Percentiles rank a stretch among this genome's conserved stretches.
Conservation (phyloP, 805 yeast species). For the Kluyveromyces nonfermentans region DNA sequence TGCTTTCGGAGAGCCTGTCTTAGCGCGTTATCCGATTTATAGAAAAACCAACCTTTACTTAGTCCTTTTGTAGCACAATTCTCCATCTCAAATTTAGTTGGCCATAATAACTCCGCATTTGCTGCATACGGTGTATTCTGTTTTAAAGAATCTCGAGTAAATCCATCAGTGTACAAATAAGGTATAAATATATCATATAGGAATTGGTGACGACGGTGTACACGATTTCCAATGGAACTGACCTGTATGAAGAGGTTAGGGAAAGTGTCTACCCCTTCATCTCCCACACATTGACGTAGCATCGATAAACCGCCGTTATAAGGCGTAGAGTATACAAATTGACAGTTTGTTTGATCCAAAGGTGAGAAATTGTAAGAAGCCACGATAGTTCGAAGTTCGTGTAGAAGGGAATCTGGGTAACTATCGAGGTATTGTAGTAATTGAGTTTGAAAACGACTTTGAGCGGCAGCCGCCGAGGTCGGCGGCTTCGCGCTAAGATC, state of each 20-base stretch:
- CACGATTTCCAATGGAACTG: constrained; percentile 2
- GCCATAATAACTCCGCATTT: constrained; percentile 1
- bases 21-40: not conserved
- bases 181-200: constrained; percentile 1
- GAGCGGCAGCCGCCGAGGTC: not conserved
- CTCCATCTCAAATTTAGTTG: constrained; percentile 1
- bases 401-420: constrained; percentile 27
- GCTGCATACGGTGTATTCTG: not conserved
- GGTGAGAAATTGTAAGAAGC: constrained; percentile 32
- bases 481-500: constrained; percentile 2
- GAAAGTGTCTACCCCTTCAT: not conserved
- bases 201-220: not conserved
- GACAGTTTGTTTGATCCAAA: constrained; percentile 32
- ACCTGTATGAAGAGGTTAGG: constrained; percentile 3
- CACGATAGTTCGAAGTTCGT: constrained; percentile 37
- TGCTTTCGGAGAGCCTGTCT: not conserved
- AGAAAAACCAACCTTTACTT: constrained; percentile 2
- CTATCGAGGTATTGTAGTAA: constrained; percentile 36
- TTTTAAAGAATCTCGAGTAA: not conserved
- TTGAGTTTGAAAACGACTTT: constrained; percentile 36
- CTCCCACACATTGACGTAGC: not conserved
- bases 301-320: not conserved
- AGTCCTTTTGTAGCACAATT: constrained; percentile 1
- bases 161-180: constrained; percentile 2
- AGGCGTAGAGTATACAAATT: constrained; percentile 50